Base-by-base conservation (phyloP, 495 filamentous ascomycete species). In the Xylaria intraflava region DNA sequence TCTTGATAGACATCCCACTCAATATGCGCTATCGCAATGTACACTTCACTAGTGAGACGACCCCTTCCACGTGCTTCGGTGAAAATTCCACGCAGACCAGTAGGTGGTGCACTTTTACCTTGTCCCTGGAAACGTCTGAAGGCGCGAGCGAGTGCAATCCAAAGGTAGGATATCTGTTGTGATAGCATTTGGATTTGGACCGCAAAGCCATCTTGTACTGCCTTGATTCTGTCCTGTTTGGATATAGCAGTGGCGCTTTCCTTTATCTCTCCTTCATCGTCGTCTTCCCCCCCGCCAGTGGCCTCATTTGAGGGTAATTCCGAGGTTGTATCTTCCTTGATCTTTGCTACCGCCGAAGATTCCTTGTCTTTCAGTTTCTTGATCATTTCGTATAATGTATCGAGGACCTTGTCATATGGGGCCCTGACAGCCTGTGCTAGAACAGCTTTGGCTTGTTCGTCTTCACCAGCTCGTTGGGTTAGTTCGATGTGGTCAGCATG, bases 1-100 rank as follows among this genome's bases (percentile, higher is more conserved):
- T 97, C 93, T 61, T 95, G 90, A 68, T 98, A 98, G 58, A 93
- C 93, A 61, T 90, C 84, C 67, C 93, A 91, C 61, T 98, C 93
- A 60, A 97, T 87, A 49, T 95, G 77, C 23, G 93, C 92, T 62
- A 84, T 87, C 7, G 88, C 92, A 50, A 95, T 84, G 64, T 97
- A 98, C 17, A 96, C 89, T 67, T 96, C 93, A 57, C 88, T 90
- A 16, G 86, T 94, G 29, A 98, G 81, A 24, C 88, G 85, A 22
- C 93, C 93, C 53, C 83, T 80, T 55, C 84, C 85, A 14, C 93
- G 80, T 46, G 93, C 89, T 68, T 97, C 90, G 8, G 81, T 79
- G 65, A 98, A 96, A 14, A 93, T 79, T 58, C 88, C 84, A 23
- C 93, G 83, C 53, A 88, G 84, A 7, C 93, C 93, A 22, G 86